Evolutionary conservation across 208 protist genomes (phyloP), one percentile per base, ranked within the genome.

Genomic region (Trypanosoma scelopori): DNA sequence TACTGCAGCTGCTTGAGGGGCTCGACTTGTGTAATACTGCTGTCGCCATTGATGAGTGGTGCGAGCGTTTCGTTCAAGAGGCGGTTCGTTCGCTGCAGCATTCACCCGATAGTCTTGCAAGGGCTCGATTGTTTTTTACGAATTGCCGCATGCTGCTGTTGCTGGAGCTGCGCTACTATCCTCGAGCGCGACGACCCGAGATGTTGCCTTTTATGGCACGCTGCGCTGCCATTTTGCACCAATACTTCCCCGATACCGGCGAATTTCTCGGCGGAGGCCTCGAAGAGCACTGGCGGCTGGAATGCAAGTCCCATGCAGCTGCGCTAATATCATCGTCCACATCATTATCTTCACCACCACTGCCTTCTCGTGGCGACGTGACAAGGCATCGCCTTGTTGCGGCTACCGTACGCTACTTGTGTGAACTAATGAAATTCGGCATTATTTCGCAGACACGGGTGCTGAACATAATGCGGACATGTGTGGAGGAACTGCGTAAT

Each of bases 351-450:
- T 50, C 18, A 7, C 11, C 16, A 1, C 18, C 46, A 11, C 49
- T 18, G 18, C 11, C 3, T 16, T 25, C 18, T 43, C 7, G 32
- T 23, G 53, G 23, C 1, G 25, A 32, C 43, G 42, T 16, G 25
- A 11, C 46, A 5, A 37, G 12, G 22, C 61, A 58, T 1, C 39
- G 52, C 22, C 65, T 27, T 18, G n/a, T 64, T 16, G 27, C 5
- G 5, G 3, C 3, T 20, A 52, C 50, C n/a, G 35, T 65, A 5
- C 49, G 47, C 9, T 71, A 71, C 28, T 28, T 71, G 16, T 71
- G 66, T 71, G 66, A 71, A 12, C 35, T 71, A 41, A 71, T 61
- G 57, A 71, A 71, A 41, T 71, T 71, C 52, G 66, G 27, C 39
- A 39, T 50, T 52, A 52, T 58, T 51, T 27, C 66, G 43, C 15